Evolutionary conservation across 2,329 filamentous ascomycete genomes (phyloP), one percentile per base, ranked within the genome.

Genomic region (Coccinonectria pachysandricola): DNA sequence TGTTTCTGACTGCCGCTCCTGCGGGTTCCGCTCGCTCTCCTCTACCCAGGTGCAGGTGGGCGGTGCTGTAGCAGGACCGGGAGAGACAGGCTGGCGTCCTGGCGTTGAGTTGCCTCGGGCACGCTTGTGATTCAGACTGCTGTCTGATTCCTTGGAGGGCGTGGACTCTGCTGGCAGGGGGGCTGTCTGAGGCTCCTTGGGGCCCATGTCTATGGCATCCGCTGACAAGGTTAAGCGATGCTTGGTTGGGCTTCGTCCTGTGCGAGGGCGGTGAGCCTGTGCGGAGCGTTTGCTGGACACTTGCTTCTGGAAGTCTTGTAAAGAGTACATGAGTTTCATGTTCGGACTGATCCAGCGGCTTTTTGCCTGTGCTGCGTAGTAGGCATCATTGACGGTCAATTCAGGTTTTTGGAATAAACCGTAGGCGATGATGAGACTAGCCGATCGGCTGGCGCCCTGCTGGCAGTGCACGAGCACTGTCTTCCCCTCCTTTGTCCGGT

Each of bases 331-430:
- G 40, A 92, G 64, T 40, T 83, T 83, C 84, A 92, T 92, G 53
- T 92, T 92, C 0, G 83, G 83, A 32, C 83, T 86, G 42, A 92
- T 88, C 83, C 84, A 92, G 46, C 69, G 75, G 53, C 83, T 91
- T 56, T 80, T 80, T 28, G 72, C 68, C 55, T 92, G 85, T 3
- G 84, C 82, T 3, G 76, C 70, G 48, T 85, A 75, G 49, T 91
- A 91, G 3, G 83, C 81, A 49, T 88, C 81, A 46, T 88, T 86
- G 27, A 88, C 81, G 40, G 69, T 83, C 43, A 85, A 58, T 5
- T 75, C 68, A 2, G 82, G 81, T 34, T 84, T 80, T 48, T 79
- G 79, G 53, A 82, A 91, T 31, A 92, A 59, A 21, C 82, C 83
- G 37, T 88, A 92, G 12, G 83, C 83, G 26, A 92, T 87, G 33